Conservation (phyloP, 225 moss, liverwort and hornwort genomes). For the Ulota crispa region DNA sequence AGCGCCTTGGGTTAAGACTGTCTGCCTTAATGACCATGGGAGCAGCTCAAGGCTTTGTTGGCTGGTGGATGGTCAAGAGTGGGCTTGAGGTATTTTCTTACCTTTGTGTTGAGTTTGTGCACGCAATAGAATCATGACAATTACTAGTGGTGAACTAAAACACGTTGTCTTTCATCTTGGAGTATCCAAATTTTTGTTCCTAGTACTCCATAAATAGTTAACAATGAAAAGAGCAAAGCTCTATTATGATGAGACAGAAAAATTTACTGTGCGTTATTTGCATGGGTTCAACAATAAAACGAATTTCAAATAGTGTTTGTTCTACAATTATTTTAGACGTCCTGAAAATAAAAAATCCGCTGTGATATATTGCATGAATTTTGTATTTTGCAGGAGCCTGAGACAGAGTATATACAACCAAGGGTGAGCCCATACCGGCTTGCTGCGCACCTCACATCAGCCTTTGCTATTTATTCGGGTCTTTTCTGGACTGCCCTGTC, state of each 20-base stretch:
- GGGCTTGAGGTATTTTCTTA: slow-evolving; percentile 80
- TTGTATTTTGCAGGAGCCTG: slow-evolving; percentile 78
- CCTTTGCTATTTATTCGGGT: slow-evolving; percentile 99
- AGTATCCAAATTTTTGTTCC: too few relatives aligned
- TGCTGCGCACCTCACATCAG: slow-evolving; percentile 99
- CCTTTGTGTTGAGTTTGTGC: neutral
- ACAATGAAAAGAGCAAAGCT: too few relatives aligned
- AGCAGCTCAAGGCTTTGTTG: slow-evolving; percentile 92
- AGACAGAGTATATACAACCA: slow-evolving; percentile 81
- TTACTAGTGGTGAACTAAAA: neutral
- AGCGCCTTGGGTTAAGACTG: slow-evolving; percentile 74
- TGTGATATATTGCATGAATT: slow-evolving; percentile 20
- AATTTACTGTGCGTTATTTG: too few relatives aligned
- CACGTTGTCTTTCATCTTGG: too few relatives aligned
- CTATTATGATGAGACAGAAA: too few relatives aligned
- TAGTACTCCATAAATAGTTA: too few relatives aligned
- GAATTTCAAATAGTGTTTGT: too few relatives aligned
- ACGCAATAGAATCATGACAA: neutral
- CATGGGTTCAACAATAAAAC: too few relatives aligned
- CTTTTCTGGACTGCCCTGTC: slow-evolving; percentile 96
- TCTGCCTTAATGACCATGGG: slow-evolving; percentile 96
- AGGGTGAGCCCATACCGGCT: slow-evolving; percentile 99
- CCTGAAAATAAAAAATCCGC: neutral
- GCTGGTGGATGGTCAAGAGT: slow-evolving; percentile 99
- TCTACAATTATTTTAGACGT: too few relatives aligned